Base-by-base conservation (phyloP, 768 basidiomycete species). In the Tricholoma matsutake region DNA sequence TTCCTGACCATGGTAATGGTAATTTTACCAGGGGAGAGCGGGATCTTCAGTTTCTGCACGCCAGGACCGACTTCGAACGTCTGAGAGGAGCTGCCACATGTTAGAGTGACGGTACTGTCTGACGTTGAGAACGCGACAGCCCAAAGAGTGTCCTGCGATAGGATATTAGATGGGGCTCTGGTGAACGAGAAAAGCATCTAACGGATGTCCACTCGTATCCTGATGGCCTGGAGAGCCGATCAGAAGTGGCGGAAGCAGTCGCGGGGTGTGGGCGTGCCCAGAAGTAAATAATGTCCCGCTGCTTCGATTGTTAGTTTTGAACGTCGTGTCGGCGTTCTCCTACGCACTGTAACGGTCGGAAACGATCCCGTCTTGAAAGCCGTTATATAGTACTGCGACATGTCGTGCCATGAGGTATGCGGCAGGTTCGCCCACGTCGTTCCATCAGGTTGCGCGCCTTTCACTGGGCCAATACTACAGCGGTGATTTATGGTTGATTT, bases 251-350 rank as follows among this genome's bases (percentile, higher is more conserved):
- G 14, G 67, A 69, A 0, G 84, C 86, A 39, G 68, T 65, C n/a
- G 76, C 77, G 13, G 84, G 80, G 68, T 89, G 87, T n/a, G 87
- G 81, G 37, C 88, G 83, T 22, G 86, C 82, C 85, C 86, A 88
- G 64, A 76, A 83, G 64, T 81, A 82, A 35, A 83, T 79, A 11
- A 73, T 73, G 57, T 82, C 80, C 64, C 76, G 63, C 81, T 83
- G 63, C 60, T 56, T 4, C 56, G 54, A 34, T 2, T 1, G 9
- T 59, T 18, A 35, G 20, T 53, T n/a, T 9, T 35, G 9, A 47
- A 28, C 31, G 4, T 13, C 55, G 75, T 57, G 61, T 71, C 74
- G 29, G 75, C 62, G 60, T 67, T 67, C 13, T 28, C 4, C 70
- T 28, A 29, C 85, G 69, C 63, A 84, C 79, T 1, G 79, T 81